A percentile compares a stretch with the other conserved stretches of the same genome.
Conservation (phyloP, 495 filamentous ascomycete species). For the Sporormia fimetaria region DNA sequence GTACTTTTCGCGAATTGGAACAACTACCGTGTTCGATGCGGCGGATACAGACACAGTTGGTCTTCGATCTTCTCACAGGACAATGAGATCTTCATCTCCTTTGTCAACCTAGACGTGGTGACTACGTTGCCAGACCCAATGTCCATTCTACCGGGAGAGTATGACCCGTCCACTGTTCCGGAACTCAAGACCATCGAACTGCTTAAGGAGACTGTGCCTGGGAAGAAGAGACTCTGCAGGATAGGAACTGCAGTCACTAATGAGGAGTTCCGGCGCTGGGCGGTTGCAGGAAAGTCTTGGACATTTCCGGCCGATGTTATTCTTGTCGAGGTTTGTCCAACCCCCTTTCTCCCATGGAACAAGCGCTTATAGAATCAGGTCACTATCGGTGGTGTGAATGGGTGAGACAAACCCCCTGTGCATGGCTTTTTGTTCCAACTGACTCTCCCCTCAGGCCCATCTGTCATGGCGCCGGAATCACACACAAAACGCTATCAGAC, state of each 20-base stretch:
- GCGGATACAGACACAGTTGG: constrained; percentile 43
- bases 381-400: constrained; percentile 42
- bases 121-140: constrained; percentile 35
- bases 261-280: constrained; percentile 42
- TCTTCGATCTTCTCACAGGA: constrained; percentile 36
- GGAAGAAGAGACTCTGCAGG: constrained; percentile 31
- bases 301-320: constrained; percentile 40
- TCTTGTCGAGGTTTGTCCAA: constrained; percentile 38
- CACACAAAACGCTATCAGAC: constrained; percentile 39
- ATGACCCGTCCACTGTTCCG: constrained; percentile 22
- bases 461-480: constrained; percentile 41
- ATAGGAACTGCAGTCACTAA: constrained; percentile 40
- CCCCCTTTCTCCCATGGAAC: not conserved
- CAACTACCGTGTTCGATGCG: constrained; percentile 35
- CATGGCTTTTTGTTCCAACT: too few relatives aligned
- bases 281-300: constrained; percentile 34
- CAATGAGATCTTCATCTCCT: constrained; percentile 41
- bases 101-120: constrained; percentile 35
- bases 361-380: constrained; percentile 21
- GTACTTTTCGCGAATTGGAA: constrained; percentile 34
- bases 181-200: constrained; percentile 35
- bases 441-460: too few relatives aligned
- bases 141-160: constrained; percentile 28
- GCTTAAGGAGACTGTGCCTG: constrained; percentile 24
- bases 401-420: too few relatives aligned